Percentiles rank a stretch among this genome's conserved stretches.
Conservation (phyloP, 768 basidiomycete genomes). For the Amanita rubescens region DNA sequence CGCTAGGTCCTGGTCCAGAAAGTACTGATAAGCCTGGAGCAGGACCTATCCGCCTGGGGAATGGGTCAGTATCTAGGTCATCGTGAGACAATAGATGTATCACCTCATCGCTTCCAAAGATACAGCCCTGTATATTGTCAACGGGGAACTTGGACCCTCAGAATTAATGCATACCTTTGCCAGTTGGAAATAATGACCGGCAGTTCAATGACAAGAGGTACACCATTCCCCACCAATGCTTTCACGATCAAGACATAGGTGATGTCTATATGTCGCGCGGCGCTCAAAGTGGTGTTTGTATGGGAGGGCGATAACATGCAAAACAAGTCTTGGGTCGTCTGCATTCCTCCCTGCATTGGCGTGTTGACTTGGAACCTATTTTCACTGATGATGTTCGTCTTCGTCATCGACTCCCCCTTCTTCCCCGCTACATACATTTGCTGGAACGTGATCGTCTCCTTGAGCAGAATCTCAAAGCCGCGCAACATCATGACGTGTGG, state of each 20-base stretch:
- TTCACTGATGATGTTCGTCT: slow-evolving; percentile 51
- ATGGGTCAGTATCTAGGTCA: slow-evolving; percentile 18
- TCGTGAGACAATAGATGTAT: slow-evolving; percentile 7
- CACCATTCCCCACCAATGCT: slow-evolving; percentile 65
- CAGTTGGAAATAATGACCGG: slow-evolving; percentile 66
- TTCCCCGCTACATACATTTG: slow-evolving; percentile 48
- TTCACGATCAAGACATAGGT: slow-evolving; percentile 72
- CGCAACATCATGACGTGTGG: slow-evolving; percentile 66
- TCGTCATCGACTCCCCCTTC: slow-evolving; percentile 52
- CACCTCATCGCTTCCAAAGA: slow-evolving; percentile 64
- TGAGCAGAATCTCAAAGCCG: slow-evolving; percentile 75
- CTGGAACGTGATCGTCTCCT: slow-evolving; percentile 69
- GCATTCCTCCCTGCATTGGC: slow-evolving; percentile 66
- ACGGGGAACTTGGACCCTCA: too few relatives aligned
- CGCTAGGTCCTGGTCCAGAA: not conserved
- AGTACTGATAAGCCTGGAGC: slow-evolving; percentile 39
- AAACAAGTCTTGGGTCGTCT: slow-evolving; percentile 65
- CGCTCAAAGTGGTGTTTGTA: slow-evolving; percentile 73
- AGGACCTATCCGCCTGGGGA: slow-evolving; percentile 38
- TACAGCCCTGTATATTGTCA: slow-evolving; percentile 40
- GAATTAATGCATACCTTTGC: too few relatives aligned
- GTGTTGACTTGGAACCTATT: slow-evolving; percentile 65
- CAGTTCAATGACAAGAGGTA: slow-evolving; percentile 42
- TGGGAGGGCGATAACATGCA: slow-evolving; percentile 67
- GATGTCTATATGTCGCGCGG: slow-evolving; percentile 81